Percentiles rank a stretch among this genome's conserved stretches.
Evolutionary conservation across 257 asterid genomes (phyloP).

Genomic region (Prunella vulgaris): DNA sequence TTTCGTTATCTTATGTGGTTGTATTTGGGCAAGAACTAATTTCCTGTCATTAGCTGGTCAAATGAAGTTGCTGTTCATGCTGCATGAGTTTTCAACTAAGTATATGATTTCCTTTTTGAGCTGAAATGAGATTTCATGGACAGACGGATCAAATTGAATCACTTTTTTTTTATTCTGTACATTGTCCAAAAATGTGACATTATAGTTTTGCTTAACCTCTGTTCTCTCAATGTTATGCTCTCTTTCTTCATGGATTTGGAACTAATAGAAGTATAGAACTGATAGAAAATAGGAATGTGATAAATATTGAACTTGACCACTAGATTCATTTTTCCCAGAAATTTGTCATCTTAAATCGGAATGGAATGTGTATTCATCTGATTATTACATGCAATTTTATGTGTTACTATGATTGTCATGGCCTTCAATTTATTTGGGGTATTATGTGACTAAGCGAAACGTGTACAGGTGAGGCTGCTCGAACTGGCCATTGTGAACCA

Average conservation of each 20-base stretch:
- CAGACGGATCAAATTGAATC: too few species aligned
- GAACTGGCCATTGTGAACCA: conserved; percentile 59
- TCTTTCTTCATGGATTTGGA: neutral
- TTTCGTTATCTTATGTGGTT: neutral
- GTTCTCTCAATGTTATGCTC: neutral
- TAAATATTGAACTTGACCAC: neutral
- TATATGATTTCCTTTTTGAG: neutral
- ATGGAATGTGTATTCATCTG: neutral
- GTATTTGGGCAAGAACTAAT: neutral
- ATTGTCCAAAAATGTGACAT: neutral
- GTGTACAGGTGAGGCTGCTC: conserved; percentile 68
- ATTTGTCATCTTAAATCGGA: neutral
- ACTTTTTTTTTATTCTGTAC: neutral
- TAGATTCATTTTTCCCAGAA: neutral
- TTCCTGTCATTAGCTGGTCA: neutral
- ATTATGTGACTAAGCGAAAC: conserved; percentile 1
- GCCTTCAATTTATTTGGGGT: neutral
- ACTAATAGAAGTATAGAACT: neutral
- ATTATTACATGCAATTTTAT: neutral
- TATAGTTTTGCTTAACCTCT: neutral
- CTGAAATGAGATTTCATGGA: neutral
- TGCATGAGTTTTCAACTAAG: neutral
- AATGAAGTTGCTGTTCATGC: neutral
- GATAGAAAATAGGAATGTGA: neutral
- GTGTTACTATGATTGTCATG: neutral